Conservation (phyloP, 169 alveolate genomes). For the Plasmodium inui region DNA sequence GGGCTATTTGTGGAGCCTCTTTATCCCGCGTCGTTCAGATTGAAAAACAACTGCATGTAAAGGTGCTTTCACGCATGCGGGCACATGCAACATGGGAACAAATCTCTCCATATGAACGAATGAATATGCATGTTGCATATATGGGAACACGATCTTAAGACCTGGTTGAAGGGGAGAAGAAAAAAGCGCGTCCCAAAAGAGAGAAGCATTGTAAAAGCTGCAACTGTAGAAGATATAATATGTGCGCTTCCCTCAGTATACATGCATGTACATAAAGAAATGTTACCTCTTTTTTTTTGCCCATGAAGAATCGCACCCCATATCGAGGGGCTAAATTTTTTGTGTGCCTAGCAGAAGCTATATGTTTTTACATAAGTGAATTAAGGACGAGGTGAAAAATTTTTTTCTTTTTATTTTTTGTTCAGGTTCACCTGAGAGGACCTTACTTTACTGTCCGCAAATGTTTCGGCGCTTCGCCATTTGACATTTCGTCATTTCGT, state of each 20-base stretch:
- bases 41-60: neutral
- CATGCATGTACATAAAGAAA: neutral
- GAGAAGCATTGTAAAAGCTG: neutral
- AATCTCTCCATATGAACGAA: neutral
- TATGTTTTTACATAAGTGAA: neutral
- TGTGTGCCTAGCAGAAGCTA: neutral
- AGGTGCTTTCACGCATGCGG: neutral
- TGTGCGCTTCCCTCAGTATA: neutral
- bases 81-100: neutral
- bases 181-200: neutral
- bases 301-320: neutral
- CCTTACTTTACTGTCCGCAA: neutral
- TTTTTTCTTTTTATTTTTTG: neutral
- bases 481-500: neutral
- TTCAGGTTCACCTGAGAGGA: neutral
- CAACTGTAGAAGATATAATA: neutral
- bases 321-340: neutral
- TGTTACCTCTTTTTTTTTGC: neutral
- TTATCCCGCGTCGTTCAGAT: neutral
- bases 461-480: neutral
- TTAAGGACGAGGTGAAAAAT: neutral
- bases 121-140: neutral
- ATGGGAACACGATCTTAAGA: neutral
- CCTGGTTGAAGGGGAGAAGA: neutral
- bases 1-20: neutral